Evolutionary conservation across 805 yeast genomes (phyloP).

Genomic region (Maudiozyma saulgeensis): DNA sequence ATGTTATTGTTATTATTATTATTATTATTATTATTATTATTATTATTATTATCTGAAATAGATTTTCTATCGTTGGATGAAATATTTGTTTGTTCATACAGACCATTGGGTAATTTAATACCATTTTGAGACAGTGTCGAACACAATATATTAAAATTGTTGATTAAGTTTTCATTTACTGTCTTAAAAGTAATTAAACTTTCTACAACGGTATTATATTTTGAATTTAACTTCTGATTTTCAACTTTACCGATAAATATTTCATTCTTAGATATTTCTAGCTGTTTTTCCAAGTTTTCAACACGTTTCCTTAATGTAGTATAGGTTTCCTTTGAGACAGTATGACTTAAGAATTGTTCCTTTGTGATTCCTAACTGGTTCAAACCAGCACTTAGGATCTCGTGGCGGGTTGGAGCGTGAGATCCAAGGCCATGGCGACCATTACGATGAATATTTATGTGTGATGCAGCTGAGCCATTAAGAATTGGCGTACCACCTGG

Average conservation of each 20-base stretch:
- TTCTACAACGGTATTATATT: constrained; percentile 57
- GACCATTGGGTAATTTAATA: constrained; percentile 48
- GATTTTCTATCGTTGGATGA: background rate
- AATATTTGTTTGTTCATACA: constrained; percentile 7
- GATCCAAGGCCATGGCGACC: background rate
- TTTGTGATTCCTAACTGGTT: constrained; percentile 4
- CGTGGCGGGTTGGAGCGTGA: background rate
- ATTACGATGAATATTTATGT: constrained; percentile 3
- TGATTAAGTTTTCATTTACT: constrained; percentile 46
- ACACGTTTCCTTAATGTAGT: constrained; percentile 27
- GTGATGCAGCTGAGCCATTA: constrained; percentile 19
- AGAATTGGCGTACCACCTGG: constrained; percentile 8
- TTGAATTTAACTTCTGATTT: constrained; percentile 37
- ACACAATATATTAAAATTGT: constrained; percentile 42
- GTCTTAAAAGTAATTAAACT: constrained; percentile 48
- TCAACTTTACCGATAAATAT: constrained; percentile 26
- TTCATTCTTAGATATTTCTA: constrained; percentile 18
- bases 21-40: background rate
- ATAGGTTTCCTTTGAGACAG: constrained; percentile 19
- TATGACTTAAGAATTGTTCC: constrained; percentile 15
- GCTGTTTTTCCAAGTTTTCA: constrained; percentile 27
- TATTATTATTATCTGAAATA: background rate
- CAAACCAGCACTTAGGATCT: background rate
- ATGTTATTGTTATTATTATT: background rate
- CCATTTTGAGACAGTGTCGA: constrained; percentile 48